Base-by-base conservation (phyloP, 495 filamentous ascomycete species). In the Aspergillus asperescens region DNA sequence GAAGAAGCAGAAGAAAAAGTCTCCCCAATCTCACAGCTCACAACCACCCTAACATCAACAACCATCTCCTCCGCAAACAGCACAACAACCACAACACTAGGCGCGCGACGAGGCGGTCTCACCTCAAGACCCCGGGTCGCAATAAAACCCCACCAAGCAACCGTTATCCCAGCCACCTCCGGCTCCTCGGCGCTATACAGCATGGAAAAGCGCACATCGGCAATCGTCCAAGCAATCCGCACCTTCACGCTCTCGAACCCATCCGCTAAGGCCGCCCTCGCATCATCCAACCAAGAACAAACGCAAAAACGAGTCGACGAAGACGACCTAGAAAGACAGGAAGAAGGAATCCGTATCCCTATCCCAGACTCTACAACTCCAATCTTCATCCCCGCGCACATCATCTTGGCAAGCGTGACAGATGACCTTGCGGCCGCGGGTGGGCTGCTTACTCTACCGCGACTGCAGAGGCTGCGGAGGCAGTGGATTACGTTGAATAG, bases 401-500 rank as follows among this genome's bases (percentile, higher is more conserved):
- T 76, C 15, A 72, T 69, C 12, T 57, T 61, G 7, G 54, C 63
- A 0, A 67, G 67, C 6, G 60, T 68, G 4, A 76, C 73, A 18
- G 71, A 76, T 54, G 73, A 75, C 32, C 56, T 76, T 0, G 69
- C 69, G 4, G 71, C 64, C 19, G 67, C 71, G 0, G 74, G 76
- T 1, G 79, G 76, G 7, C 74, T 80, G 37, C 62, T 89, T 7
- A 79, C 82, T 0, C 59, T 95, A 40, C 86, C 92, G 27, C 82
- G 86, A 57, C 64, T 97, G 64, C 93, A 96, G 70, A 70, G 93
- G 48, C 60, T 95, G 55, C 76, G 90, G 43, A 81, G 93, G 56
- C 88, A 92, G 62, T 97, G 90, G 75, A 90, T 95, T 51, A 77
- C 77, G 32, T 62, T 96, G 61, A 92, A 96, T 57, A 65, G 87